Evolutionary conservation across 2,329 filamentous ascomycete species (phyloP), one percentile per base, ranked within the genome.

Genomic region (Cordyceps cicadae): DNA sequence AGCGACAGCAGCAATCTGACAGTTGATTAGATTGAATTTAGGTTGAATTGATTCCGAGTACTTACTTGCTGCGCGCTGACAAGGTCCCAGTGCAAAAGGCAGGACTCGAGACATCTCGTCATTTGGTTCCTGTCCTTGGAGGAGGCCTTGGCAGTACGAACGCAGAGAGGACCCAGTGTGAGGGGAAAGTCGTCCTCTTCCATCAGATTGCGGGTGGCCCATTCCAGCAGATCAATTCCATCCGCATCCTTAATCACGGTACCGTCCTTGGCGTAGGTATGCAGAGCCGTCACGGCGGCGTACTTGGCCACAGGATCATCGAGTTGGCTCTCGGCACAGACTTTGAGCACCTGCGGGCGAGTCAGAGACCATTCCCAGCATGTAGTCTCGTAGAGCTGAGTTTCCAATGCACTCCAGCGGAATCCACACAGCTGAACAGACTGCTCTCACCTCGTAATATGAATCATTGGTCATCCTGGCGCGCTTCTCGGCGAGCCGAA

Each of bases 61-160:
- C 69, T 62, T 70, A 83, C 81, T 73, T 83, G 80, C 68, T 85
- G 82, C 2, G 81, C 81, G 66, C 80, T 82, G 61, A 76, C 72
- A 59, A 84, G 74, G 64, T 86, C 83, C 75, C 80, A 82, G 57
- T 81, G 74, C 63, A 79, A 70, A 59, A 85, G 66, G 64, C 82
- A 85, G 9, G 78, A 76, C 64, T 81, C 76, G 50, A 85, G 71
- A 62, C 79, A 83, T 49, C 72, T 73, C 9, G 74, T 71, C 5
- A 71, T 76, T 19, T 68, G 67, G 34, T 66, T 68, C 63, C 74
- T 77, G 61, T 79, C 76, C 65, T 77, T 79, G 12, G 81, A 77
- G n/a, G 76, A 71, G 9, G 79, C 77, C 69, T 85, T 85, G 53
- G 79, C 81, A 52, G 81, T 75, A 37, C 79, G 75, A 12, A 74